Percentiles rank a stretch among this genome's conserved stretches.
These are phyloP conservation scores for Globisporangium middletonii DNA, from an alignment of 352 stramenopile species.

Conservation along the genomic window DNA sequence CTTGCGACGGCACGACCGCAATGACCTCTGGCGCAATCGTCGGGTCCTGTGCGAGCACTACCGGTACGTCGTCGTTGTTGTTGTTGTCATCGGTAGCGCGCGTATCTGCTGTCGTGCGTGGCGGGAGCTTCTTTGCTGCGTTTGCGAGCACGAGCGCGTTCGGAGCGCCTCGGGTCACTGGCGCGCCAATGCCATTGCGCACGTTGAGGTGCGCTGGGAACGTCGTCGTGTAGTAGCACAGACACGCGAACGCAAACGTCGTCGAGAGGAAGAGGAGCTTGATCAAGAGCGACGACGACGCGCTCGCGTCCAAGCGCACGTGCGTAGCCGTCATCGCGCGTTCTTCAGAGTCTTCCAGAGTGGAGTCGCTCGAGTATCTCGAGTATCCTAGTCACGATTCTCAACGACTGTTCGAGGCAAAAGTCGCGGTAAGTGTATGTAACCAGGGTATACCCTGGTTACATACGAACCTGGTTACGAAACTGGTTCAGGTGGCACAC, in stretches of 20 bases:
- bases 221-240: slow-evolving; percentile 9
- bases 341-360: too few relatives aligned
- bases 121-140: neutral
- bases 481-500: slow-evolving; percentile 1
- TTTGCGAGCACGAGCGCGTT: slow-evolving; percentile 8
- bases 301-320: neutral
- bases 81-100: too few relatives aligned
- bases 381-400: too few relatives aligned
- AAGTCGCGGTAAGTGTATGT: neutral
- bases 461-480: neutral
- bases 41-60: neutral
- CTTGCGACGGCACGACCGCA: slow-evolving; percentile 1
- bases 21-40: neutral
- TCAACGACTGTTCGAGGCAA: neutral
- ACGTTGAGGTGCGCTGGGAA: neutral
- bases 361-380: too few relatives aligned
- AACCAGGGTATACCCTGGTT: too few relatives aligned
- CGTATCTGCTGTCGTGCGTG: neutral
- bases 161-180: neutral
- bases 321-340: neutral
- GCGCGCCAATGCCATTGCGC: neutral
- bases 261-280: slow-evolving; percentile 4
- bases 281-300: neutral
- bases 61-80: neutral
- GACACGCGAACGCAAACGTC: slow-evolving; percentile 6